phyloP scores from a whole-genome alignment of 768 basidiomycete genomes.

The Rhodotorula graminis region DNA sequence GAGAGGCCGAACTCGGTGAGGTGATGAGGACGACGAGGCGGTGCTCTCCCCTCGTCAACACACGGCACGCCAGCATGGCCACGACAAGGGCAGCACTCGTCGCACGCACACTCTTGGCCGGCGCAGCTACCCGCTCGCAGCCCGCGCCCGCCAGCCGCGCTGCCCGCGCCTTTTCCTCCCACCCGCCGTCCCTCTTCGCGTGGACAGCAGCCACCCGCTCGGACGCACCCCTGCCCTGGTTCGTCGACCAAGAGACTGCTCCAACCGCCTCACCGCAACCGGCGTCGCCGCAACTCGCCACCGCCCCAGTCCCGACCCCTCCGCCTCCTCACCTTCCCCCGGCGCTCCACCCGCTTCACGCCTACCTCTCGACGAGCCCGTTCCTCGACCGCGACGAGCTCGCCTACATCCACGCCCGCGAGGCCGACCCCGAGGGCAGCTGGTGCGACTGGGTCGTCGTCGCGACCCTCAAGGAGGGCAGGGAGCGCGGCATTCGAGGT shows the following conservation, averaged over 20 bases:
- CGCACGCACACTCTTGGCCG: background rate
- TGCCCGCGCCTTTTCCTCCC: background rate
- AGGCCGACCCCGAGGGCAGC: constrained; percentile 29
- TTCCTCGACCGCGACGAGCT: constrained; percentile 37
- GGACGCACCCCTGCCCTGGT: constrained; percentile 25
- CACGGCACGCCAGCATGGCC: too few relatives aligned
- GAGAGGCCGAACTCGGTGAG: too few relatives aligned
- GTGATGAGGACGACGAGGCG: too few relatives aligned
- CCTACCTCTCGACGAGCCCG: constrained; percentile 36
- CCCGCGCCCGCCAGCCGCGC: background rate
- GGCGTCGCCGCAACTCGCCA: background rate
- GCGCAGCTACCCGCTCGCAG: too few relatives aligned
- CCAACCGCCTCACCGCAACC: constrained; percentile 1
- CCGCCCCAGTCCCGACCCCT: constrained; percentile 18
- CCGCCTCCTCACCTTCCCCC: constrained; percentile 32
- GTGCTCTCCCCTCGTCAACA: too few relatives aligned
- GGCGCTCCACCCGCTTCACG: constrained; percentile 32
- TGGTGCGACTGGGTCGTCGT: constrained; percentile 43
- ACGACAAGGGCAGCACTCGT: too few relatives aligned
- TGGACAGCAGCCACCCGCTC: background rate
- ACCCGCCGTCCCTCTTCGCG: background rate
- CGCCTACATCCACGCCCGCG: constrained; percentile 39
- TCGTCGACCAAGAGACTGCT: constrained; percentile 24
- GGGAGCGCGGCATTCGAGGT: constrained; percentile 39
- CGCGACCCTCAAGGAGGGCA: constrained; percentile 24